These are phyloP conservation scores for Fusarium aywerte DNA, from an alignment of 2,329 filamentous ascomycete genomes.

Conservation along the genomic window DNA sequence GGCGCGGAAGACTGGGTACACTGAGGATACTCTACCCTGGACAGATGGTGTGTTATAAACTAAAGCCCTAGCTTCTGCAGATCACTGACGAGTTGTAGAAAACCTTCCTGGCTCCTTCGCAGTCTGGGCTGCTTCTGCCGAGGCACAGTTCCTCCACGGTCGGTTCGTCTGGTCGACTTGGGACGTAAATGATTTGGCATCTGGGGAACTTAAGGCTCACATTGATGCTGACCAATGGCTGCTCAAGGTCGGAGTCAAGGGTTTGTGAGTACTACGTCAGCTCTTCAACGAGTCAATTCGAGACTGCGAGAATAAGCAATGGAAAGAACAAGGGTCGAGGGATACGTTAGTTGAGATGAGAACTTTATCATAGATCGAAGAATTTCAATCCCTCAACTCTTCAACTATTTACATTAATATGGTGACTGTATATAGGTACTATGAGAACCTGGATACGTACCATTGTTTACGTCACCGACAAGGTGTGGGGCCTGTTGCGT, in stretches of 20 bases:
- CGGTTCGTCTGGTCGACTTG: constrained; percentile 62
- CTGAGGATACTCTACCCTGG: constrained; percentile 39
- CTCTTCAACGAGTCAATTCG: background rate
- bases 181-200: constrained; percentile 60
- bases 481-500: background rate
- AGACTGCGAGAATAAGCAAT: background rate
- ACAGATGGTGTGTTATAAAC: constrained; percentile 16
- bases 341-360: background rate
- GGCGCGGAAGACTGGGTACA: constrained; percentile 38
- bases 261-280: constrained; percentile 1
- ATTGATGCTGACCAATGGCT: constrained; percentile 35
- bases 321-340: background rate
- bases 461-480: background rate
- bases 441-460: too few relatives aligned
- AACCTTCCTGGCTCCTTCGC: constrained; percentile 55
- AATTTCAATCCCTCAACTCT: too few relatives aligned
- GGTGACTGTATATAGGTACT: too few relatives aligned
- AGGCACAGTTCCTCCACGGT: constrained; percentile 58
- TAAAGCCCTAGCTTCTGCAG: rapidly evolving
- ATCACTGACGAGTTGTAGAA: constrained; percentile 31
- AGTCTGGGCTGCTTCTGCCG: constrained; percentile 54
- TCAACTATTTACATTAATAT: too few relatives aligned
- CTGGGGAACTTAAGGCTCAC: constrained; percentile 6
- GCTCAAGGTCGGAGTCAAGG: constrained; percentile 43
- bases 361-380: background rate